These are phyloP conservation scores for Myxozyma kluyveri DNA, from an alignment of 805 yeast genomes.

Conservation along the genomic window DNA sequence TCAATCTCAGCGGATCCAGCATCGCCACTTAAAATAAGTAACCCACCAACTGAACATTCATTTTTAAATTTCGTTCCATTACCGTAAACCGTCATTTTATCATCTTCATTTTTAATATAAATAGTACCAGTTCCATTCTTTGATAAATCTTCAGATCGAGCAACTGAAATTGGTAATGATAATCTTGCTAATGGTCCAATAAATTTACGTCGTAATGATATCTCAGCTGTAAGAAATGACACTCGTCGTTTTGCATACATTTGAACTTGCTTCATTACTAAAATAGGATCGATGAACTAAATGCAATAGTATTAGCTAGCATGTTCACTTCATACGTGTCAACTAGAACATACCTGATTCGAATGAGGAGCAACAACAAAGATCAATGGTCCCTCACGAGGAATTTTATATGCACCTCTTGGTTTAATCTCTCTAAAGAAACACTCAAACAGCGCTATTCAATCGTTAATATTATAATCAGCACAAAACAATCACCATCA, in stretches of 20 bases:
- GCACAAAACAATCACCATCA: neutral
- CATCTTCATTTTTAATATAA: slow-evolving; percentile 49
- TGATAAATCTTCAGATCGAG: slow-evolving; percentile 86
- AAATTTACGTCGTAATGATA: slow-evolving; percentile 60
- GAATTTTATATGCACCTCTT: slow-evolving; percentile 76
- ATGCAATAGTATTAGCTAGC: too few species aligned
- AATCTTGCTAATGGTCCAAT: slow-evolving; percentile 75
- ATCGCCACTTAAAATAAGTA: slow-evolving; percentile 72
- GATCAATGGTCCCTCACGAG: slow-evolving; percentile 75
- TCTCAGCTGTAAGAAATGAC: slow-evolving; percentile 81
- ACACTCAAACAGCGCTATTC: slow-evolving; percentile 44
- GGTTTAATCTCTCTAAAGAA: slow-evolving; percentile 88
- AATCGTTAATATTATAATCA: neutral
- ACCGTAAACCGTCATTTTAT: slow-evolving; percentile 61
- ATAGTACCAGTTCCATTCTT: slow-evolving; percentile 65
- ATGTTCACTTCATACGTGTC: too few species aligned
- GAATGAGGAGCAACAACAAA: slow-evolving; percentile 98
- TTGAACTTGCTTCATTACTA: slow-evolving; percentile 78
- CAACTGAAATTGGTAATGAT: slow-evolving; percentile 85
- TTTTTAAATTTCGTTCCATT: slow-evolving; percentile 62
- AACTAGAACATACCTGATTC: slow-evolving; percentile 50
- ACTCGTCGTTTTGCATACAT: slow-evolving; percentile 64
- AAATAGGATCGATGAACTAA: slow-evolving; percentile 81
- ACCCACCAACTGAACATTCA: slow-evolving; percentile 62
- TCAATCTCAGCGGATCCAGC: slow-evolving; percentile 72